phyloP scores from a whole-genome alignment of 805 yeast genomes.

The Kluyveromyces wickerhamii region DNA sequence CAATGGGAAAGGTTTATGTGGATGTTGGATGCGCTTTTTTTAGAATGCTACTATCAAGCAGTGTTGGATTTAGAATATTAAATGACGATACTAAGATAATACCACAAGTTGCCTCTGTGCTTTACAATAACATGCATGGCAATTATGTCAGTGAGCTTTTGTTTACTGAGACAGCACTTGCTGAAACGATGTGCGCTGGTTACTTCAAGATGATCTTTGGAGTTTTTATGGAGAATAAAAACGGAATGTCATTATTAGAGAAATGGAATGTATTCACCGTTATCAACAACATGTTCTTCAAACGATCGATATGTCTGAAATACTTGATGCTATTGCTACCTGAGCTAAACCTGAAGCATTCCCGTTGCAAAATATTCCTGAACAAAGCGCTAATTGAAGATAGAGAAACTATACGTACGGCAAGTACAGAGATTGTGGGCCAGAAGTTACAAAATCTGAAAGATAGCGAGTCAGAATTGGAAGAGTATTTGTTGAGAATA shows the following conservation, averaged over 20 bases:
- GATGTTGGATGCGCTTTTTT: slow-evolving; percentile 71
- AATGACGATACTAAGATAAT: slow-evolving; percentile 61
- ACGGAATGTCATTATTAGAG: slow-evolving; percentile 63
- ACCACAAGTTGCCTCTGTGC: slow-evolving; percentile 82
- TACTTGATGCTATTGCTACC: slow-evolving; percentile 50
- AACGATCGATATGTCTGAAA: slow-evolving; percentile 44
- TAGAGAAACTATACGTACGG: slow-evolving; percentile 41
- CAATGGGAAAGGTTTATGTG: slow-evolving; percentile 48
- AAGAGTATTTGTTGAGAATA: slow-evolving; percentile 31
- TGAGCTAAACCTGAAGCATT: slow-evolving; percentile 50
- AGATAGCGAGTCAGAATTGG: slow-evolving; percentile 6
- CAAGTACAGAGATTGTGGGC: slow-evolving; percentile 49
- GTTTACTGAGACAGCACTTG: slow-evolving; percentile 51
- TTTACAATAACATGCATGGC: slow-evolving; percentile 39
- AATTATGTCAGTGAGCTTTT: slow-evolving; percentile 49
- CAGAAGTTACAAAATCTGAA: slow-evolving; percentile 15
- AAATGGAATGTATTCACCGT: slow-evolving; percentile 83
- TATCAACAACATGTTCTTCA: slow-evolving; percentile 60
- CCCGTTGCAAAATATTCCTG: slow-evolving; percentile 61
- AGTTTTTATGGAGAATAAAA: slow-evolving; percentile 46
- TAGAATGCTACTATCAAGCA: slow-evolving; percentile 50
- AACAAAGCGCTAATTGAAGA: slow-evolving; percentile 55
- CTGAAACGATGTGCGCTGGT: slow-evolving; percentile 61
- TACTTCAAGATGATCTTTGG: slow-evolving; percentile 70
- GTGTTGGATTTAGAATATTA: slow-evolving; percentile 60